phyloP scores from a whole-genome alignment of 164 flowering plant genomes.

The Aristolochia fimbriata region DNA sequence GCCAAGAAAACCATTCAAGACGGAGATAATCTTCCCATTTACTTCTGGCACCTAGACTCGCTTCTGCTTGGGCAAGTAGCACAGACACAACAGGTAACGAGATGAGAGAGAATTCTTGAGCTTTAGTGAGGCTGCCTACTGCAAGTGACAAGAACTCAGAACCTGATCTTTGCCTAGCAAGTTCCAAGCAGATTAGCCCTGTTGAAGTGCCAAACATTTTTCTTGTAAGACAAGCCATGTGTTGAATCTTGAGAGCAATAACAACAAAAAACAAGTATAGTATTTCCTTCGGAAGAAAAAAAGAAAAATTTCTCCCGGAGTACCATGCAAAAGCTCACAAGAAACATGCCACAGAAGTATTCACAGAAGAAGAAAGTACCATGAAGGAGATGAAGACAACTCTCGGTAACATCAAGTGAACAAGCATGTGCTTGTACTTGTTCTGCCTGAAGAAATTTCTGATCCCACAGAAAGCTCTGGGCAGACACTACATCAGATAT shows the following conservation, averaged over 20 bases:
- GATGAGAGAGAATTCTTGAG: slow-evolving; percentile 26
- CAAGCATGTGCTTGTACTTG: slow-evolving; percentile 49
- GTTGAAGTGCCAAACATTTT: slow-evolving; percentile 2
- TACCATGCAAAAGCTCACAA: too few species aligned
- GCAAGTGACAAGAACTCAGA: slow-evolving; percentile 47
- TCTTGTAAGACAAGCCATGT: too few species aligned
- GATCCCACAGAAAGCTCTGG: slow-evolving; percentile 33
- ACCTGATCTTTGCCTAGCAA: slow-evolving; percentile 42
- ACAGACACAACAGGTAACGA: slow-evolving; percentile 56
- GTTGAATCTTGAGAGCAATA: not conserved
- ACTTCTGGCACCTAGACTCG: slow-evolving; percentile 58
- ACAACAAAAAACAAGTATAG: not conserved
- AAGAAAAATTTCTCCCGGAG: not conserved
- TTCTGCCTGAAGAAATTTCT: slow-evolving; percentile 54
- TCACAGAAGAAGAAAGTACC: slow-evolving; percentile 35
- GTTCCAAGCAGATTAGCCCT: slow-evolving; percentile 78
- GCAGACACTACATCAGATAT: slow-evolving; percentile 40
- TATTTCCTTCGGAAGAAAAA: not conserved
- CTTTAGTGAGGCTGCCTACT: slow-evolving; percentile 49
- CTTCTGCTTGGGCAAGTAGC: slow-evolving; percentile 81
- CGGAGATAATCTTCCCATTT: slow-evolving; percentile 64
- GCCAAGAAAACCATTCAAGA: slow-evolving; percentile 84
- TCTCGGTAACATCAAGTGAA: slow-evolving; percentile 39
- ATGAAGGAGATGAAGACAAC: slow-evolving; percentile 57
- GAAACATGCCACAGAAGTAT: not conserved